Evolutionary conservation across 148 eudicot species (phyloP).

Genomic region (Vaccinium macrocarpon): DNA sequence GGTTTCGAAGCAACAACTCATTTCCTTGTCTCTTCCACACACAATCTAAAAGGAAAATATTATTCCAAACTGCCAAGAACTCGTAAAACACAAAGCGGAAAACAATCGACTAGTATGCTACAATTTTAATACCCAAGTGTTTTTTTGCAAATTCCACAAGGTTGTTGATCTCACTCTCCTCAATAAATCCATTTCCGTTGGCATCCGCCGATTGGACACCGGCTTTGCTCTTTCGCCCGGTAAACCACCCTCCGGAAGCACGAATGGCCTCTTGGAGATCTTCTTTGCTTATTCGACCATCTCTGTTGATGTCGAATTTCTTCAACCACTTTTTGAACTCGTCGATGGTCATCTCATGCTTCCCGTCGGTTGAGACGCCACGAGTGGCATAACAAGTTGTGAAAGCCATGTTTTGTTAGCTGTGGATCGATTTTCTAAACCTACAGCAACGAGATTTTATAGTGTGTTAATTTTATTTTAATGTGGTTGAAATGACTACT

Average conservation of each 20-base stretch:
- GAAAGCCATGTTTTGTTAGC: slow-evolving; percentile 9
- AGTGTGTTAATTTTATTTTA: background rate
- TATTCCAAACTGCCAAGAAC: background rate
- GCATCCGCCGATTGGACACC: slow-evolving; percentile 23
- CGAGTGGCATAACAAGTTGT: background rate
- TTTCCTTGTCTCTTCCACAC: background rate
- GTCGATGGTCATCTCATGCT: slow-evolving; percentile 22
- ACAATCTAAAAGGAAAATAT: background rate
- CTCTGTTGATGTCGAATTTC: slow-evolving; percentile 23
- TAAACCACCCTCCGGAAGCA: slow-evolving; percentile 22
- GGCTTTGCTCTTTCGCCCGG: slow-evolving; percentile 10
- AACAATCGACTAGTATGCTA: background rate
- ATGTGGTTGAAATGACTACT: background rate
- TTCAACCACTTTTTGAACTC: slow-evolving; percentile 30
- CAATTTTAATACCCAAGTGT: background rate
- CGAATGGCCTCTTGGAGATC: slow-evolving; percentile 27
- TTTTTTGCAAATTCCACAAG: slow-evolving; percentile 25
- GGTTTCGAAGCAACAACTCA: background rate
- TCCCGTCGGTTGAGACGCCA: slow-evolving; percentile 12
- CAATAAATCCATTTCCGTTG: slow-evolving; percentile 22
- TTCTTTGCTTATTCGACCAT: slow-evolving; percentile 22
- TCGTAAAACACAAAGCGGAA: background rate
- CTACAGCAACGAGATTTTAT: background rate
- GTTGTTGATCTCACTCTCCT: slow-evolving; percentile 13
- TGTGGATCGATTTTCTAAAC: background rate